These are phyloP conservation scores for Paxillus rubicundulus DNA, from an alignment of 768 basidiomycete genomes.

Conservation along the genomic window DNA sequence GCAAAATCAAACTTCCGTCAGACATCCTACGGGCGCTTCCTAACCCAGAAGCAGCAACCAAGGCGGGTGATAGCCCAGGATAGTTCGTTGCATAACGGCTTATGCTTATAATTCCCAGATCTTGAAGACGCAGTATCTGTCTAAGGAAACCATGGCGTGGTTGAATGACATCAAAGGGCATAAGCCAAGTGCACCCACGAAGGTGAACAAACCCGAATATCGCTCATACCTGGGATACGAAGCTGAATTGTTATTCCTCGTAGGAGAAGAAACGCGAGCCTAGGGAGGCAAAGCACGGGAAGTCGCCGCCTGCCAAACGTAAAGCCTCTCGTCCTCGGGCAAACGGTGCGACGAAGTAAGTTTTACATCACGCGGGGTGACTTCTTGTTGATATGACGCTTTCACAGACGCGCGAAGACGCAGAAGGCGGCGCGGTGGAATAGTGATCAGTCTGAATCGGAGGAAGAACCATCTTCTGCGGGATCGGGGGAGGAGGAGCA, in stretches of 20 bases:
- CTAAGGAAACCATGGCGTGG: constrained; percentile 57
- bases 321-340: constrained; percentile 41
- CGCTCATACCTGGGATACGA: neutral
- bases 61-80: constrained; percentile 38
- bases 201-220: constrained; percentile 20
- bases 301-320: constrained; percentile 50
- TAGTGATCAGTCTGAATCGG: constrained; percentile 32
- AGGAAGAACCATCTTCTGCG: constrained; percentile 25
- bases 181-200: constrained; percentile 32
- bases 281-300: constrained; percentile 49
- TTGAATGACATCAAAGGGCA: constrained; percentile 46
- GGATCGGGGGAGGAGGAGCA: constrained; percentile 35
- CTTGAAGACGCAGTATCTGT: constrained; percentile 63
- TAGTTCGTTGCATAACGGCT: neutral
- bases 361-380: neutral
- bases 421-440: constrained; percentile 29
- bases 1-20: constrained; percentile 71
- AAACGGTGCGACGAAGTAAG: constrained; percentile 30
- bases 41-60: constrained; percentile 58
- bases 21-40: constrained; percentile 80
- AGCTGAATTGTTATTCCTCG: constrained; percentile 7
- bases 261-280: constrained; percentile 38
- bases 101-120: constrained; percentile 45
- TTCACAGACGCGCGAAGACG: constrained; percentile 27
- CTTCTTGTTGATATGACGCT: constrained; percentile 7